phyloP scores from a whole-genome alignment of 106 monocot genomes.

The Dendrobium officinale region DNA sequence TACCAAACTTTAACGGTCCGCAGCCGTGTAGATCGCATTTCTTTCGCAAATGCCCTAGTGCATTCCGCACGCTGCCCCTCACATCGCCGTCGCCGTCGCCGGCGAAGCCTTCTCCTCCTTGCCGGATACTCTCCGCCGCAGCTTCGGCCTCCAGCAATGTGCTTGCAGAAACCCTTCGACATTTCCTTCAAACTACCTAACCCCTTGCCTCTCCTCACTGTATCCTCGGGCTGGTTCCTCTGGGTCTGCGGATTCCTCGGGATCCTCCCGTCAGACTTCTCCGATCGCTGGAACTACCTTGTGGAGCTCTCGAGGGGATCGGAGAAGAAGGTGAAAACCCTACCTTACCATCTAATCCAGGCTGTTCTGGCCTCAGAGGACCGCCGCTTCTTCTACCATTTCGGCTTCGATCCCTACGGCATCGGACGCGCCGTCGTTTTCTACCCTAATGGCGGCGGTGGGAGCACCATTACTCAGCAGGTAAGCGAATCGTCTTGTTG shows the following conservation, averaged over 20 bases:
- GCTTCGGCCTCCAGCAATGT: background rate
- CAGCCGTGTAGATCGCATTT: background rate
- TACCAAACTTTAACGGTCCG: background rate
- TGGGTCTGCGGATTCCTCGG: slow-evolving; percentile 15
- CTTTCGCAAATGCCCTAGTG: background rate
- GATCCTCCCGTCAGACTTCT: slow-evolving; percentile 24
- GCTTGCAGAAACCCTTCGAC: background rate
- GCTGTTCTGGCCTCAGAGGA: slow-evolving; percentile 40
- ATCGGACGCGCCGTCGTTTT: slow-evolving; percentile 36
- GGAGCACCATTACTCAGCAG: slow-evolving; percentile 55
- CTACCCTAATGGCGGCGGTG: slow-evolving; percentile 43
- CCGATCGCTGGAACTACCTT: slow-evolving; percentile 26
- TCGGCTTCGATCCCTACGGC: slow-evolving; percentile 37
- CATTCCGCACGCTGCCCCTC: background rate
- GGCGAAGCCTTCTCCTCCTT: background rate
- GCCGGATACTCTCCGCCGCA: background rate
- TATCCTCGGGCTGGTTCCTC: slow-evolving; percentile 14
- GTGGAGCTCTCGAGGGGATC: slow-evolving; percentile 20
- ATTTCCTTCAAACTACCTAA: background rate
- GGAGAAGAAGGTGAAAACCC: slow-evolving; percentile 16
- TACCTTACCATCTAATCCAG: slow-evolving; percentile 25
- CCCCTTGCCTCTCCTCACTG: background rate
- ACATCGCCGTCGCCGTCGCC: background rate
- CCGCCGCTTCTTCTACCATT: slow-evolving; percentile 35
- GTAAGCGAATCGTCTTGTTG: slow-evolving; percentile 9